A percentile compares a stretch with the other conserved stretches of the same genome.
Conservation (phyloP, 176 grass and related monocot genomes). For the Aegilops tauschii region DNA sequence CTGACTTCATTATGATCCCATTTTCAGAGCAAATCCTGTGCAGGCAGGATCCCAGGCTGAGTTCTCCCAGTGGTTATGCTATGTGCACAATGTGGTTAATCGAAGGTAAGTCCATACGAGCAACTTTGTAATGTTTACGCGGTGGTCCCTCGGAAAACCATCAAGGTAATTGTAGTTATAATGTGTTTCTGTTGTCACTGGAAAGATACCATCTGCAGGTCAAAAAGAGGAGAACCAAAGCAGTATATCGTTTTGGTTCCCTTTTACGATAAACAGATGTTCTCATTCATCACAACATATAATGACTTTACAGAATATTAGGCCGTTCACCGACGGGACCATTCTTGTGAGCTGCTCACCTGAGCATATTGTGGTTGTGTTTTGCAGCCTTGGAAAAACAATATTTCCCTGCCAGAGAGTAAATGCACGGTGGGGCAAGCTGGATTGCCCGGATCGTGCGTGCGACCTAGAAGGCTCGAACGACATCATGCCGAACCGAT, state of each 20-base stretch:
- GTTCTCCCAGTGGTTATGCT: slow-evolving; percentile 91
- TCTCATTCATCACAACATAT: slow-evolving; percentile 3
- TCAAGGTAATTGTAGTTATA: neutral
- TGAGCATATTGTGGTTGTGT: slow-evolving; percentile 25
- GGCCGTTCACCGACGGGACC: neutral
- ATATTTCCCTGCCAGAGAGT: slow-evolving; percentile 94
- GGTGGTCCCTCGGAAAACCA: neutral
- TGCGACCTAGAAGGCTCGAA: slow-evolving; percentile 70
- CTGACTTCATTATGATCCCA: neutral
- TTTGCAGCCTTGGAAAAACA: slow-evolving; percentile 80
- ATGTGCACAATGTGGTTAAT: slow-evolving; percentile 93
- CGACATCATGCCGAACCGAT: slow-evolving; percentile 55
- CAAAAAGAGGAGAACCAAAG: slow-evolving; percentile 20
- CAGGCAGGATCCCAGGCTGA: slow-evolving; percentile 83
- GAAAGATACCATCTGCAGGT: slow-evolving; percentile 4
- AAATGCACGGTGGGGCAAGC: slow-evolving; percentile 87
- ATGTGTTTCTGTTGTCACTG: slow-evolving; percentile 12
- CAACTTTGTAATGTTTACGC: neutral
- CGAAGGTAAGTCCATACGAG: slow-evolving; percentile 59
- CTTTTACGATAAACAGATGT: slow-evolving; percentile 6
- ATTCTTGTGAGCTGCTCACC: neutral
- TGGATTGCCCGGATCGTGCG: slow-evolving; percentile 73
- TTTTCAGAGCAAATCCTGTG: slow-evolving; percentile 80
- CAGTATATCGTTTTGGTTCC: neutral
- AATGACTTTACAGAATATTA: neutral